Conservation (phyloP, 2,329 filamentous ascomycete genomes). For the Arthroderma sp. region DNA sequence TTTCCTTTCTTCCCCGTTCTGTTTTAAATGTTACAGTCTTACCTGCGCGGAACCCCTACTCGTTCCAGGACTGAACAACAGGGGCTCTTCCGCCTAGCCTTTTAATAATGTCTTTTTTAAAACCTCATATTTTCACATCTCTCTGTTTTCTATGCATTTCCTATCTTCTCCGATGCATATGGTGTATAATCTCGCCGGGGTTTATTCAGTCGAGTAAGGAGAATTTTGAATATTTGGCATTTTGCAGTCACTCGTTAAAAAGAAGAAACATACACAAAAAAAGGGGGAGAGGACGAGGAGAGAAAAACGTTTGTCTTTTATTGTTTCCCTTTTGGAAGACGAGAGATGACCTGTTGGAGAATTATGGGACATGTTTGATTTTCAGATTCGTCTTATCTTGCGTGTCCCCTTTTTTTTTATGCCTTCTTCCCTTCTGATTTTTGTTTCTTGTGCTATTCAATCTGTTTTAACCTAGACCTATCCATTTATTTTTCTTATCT, state of each 20-base stretch:
- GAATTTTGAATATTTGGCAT: neutral
- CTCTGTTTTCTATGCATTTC: neutral
- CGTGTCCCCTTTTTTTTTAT: neutral
- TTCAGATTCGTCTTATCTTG: neutral
- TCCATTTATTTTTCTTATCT: neutral
- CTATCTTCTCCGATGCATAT: neutral
- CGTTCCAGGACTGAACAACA: slow-evolving; percentile 2
- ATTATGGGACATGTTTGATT: neutral
- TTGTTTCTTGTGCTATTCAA: neutral
- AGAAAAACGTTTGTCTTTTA: neutral
- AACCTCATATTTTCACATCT: neutral
- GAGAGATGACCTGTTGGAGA: neutral
- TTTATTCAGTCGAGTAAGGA: neutral
- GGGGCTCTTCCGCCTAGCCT: neutral
- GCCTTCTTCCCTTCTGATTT: neutral
- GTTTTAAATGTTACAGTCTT: neutral
- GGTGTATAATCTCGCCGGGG: neutral
- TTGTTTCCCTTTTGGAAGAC: neutral
- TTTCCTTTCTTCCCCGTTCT: neutral
- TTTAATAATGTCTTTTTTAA: slow-evolving; percentile 1
- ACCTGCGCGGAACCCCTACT: neutral
- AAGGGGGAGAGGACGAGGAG: neutral
- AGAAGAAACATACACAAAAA: slow-evolving; percentile 1
- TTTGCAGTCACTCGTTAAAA: neutral
- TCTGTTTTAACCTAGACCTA: neutral